Evolutionary conservation across 2,329 filamentous ascomycete species (phyloP).

Genomic region (Nigrospora sphaerica): DNA sequence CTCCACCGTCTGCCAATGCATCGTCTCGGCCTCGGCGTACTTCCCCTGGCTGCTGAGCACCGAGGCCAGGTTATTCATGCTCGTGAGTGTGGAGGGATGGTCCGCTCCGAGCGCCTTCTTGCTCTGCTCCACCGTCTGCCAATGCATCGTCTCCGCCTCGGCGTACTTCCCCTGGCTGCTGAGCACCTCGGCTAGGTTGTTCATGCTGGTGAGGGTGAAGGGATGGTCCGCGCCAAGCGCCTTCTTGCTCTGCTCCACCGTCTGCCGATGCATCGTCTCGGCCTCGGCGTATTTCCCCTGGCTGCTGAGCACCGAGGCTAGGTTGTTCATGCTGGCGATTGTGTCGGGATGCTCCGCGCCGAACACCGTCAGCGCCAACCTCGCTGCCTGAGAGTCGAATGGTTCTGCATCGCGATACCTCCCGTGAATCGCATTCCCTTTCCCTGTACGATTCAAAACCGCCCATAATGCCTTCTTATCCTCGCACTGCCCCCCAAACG

Average conservation of each 20-base stretch:
- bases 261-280: constrained; percentile 13
- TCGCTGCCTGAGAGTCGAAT: too few relatives aligned
- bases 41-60: constrained; percentile 10
- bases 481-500: background rate
- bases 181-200: constrained; percentile 10
- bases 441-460: too few relatives aligned
- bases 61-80: constrained; percentile 12
- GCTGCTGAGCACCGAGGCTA: constrained; percentile 9
- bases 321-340: constrained; percentile 10
- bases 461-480: background rate
- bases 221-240: constrained; percentile 8
- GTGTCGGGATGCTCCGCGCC: constrained; percentile 9
- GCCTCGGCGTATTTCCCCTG: constrained; percentile 19
- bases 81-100: constrained; percentile 10
- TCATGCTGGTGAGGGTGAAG: constrained; percentile 11
- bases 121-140: constrained; percentile 7
- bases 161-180: background rate
- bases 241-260: background rate
- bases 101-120: constrained; percentile 9
- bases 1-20: too few relatives aligned
- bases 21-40: too few relatives aligned
- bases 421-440: too few relatives aligned
- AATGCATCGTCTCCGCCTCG: constrained; percentile 14
- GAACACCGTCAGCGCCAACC: constrained; percentile 1
- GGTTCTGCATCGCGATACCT: too few relatives aligned